Percentiles rank a stretch among this genome's conserved stretches.
These are phyloP conservation scores for Aspergillus cavernicola DNA, from an alignment of 495 filamentous ascomycete genomes.

Conservation along the genomic window DNA sequence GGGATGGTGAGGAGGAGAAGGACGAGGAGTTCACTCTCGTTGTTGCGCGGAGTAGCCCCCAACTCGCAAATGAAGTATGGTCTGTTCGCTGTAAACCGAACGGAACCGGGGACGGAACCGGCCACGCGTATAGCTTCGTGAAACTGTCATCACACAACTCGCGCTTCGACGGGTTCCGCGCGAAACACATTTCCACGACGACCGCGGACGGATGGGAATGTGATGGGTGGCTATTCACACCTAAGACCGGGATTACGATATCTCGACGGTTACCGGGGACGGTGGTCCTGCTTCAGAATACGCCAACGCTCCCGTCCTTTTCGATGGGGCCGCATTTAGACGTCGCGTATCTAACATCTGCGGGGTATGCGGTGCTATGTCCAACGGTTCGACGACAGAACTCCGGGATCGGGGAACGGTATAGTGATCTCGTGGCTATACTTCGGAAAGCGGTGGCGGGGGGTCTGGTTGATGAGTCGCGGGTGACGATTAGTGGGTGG, in stretches of 20 bases:
- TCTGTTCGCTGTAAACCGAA: no score
- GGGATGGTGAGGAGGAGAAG: no score
- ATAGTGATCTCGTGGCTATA: not conserved
- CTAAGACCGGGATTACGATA: not conserved
- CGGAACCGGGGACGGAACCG: no score
- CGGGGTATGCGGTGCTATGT: conserved; percentile 1
- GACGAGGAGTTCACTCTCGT: conserved; percentile 6
- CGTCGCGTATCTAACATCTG: conserved; percentile 1
- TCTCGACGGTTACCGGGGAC: not conserved
- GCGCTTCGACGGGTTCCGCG: conserved; percentile 3
- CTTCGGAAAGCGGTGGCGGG: not conserved
- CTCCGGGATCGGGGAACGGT: not conserved
- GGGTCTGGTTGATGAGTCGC: conserved; percentile 5
- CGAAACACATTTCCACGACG: not conserved
- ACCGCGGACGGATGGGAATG: conserved; percentile 3
- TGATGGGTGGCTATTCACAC: conserved; percentile 6
- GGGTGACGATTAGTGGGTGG: conserved; percentile 6
- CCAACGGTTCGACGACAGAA: not conserved
- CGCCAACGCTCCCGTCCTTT: not conserved
- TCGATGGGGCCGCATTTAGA: not conserved
- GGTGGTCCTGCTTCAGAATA: not conserved
- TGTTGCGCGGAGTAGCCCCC: conserved; percentile 1
- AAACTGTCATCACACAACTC: conserved; percentile 6
- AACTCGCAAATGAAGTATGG: conserved; percentile 1
- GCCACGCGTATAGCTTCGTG: not conserved